Evolutionary conservation across 805 yeast genomes (phyloP), one percentile per base, ranked within the genome.

Genomic region (Yarrowia bubula): DNA sequence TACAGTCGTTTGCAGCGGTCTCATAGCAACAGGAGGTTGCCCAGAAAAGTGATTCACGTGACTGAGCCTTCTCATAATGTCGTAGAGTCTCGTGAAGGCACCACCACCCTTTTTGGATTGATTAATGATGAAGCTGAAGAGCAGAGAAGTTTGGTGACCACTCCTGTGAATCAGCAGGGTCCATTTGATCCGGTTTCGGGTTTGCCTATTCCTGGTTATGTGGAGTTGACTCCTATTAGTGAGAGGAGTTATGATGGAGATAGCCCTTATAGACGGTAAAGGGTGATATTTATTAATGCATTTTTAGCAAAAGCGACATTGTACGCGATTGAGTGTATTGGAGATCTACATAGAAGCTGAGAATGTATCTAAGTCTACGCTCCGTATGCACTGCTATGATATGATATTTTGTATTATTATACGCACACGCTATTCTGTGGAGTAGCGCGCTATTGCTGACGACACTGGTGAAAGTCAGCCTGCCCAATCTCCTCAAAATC

Each of bases 181-280:
- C 51, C 50, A 8, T 43, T 58, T 35, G 64, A 58, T 41, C 62
- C 62, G 1, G 39, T 55, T 28, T 41, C 62, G 1, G 64, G 64
- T 0, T 33, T 58, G n/a, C 64, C 64, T 1, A 33, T 43, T 2
- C 64, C 64, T 4, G 64, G 64, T 4, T 35, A 43, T 18, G 64
- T 44, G 2, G 64, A 58, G 28, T n/a, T 58, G 42, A 58, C 64
- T 18, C 64, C 64, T 2, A 58, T 58, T 18, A 58, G 64, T 35
- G 64, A 58, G 15, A 17, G 64, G 28, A 18, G 35, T 3, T 58
- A 44, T 6, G 64, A 58, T 15, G 37, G 51, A 14, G 64, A 58
- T 28, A 15, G 33, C n/a, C 64, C 61, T 9, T 55, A 55, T 41
- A 28, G 61, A 31, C 7, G 61, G 14, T 55, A 51, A 37, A 15